phyloP scores from a whole-genome alignment of 768 basidiomycete genomes.

The Suillus occidentalis region DNA sequence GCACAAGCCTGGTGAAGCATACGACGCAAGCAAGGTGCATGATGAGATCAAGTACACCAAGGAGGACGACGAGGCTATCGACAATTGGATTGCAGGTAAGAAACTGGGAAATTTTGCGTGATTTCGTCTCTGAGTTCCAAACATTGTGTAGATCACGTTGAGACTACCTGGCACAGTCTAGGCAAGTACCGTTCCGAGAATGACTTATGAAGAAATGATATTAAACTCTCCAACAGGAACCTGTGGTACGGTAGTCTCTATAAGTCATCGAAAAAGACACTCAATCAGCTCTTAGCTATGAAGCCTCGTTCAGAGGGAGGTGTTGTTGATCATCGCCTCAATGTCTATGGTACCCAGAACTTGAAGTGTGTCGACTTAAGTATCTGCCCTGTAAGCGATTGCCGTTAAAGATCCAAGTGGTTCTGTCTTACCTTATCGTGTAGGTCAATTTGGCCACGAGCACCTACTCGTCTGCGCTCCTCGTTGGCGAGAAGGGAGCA shows the following conservation, averaged over 20 bases:
- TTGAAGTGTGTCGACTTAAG: constrained; percentile 68
- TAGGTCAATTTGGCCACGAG: constrained; percentile 72
- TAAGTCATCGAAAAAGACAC: constrained; percentile 39
- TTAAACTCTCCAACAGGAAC: not conserved
- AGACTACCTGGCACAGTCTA: constrained; percentile 77
- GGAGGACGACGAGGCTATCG: constrained; percentile 72
- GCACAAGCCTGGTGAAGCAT: constrained; percentile 56
- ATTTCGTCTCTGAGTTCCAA: constrained; percentile 2
- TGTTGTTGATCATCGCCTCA: constrained; percentile 63
- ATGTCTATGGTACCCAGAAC: constrained; percentile 65
- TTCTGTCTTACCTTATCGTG: constrained; percentile 3
- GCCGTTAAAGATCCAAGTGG: not conserved
- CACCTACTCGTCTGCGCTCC: constrained; percentile 69
- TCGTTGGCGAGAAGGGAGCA: constrained; percentile 72
- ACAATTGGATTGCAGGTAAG: constrained; percentile 58
- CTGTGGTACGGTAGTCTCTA: constrained; percentile 19
- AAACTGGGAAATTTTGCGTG: not conserved
- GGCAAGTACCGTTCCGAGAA: constrained; percentile 33
- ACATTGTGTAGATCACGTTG: constrained; percentile 52
- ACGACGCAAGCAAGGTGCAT: constrained; percentile 55
- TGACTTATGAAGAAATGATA: not conserved
- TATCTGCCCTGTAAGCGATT: constrained; percentile 62
- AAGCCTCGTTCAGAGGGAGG: constrained; percentile 66
- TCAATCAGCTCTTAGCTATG: constrained; percentile 45
- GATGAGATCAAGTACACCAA: constrained; percentile 64